These are phyloP conservation scores for Podila verticillata DNA, from an alignment of 192 early-diverging fungal species.

Conservation along the genomic window DNA sequence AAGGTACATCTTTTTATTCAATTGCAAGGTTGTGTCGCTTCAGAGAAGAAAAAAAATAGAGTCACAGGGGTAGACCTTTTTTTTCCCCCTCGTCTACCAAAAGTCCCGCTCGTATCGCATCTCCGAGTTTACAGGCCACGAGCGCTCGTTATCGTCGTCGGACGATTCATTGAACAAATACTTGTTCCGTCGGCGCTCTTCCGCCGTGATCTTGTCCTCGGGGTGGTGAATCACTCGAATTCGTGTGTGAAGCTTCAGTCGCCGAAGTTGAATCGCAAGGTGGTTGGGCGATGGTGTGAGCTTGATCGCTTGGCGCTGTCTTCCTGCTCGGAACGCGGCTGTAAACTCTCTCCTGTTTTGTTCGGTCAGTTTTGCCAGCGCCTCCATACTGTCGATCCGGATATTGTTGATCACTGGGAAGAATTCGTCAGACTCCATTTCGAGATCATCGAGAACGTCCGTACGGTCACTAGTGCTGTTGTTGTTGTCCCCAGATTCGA, in stretches of 20 bases:
- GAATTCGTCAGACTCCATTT: too few species aligned
- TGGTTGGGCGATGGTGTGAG: neutral
- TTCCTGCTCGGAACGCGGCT: too few species aligned
- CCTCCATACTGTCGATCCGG: neutral
- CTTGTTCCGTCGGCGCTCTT: slow-evolving; percentile 8
- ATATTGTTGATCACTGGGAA: neutral
- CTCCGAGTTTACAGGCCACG: neutral
- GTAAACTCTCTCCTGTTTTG: too few species aligned
- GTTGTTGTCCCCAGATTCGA: too few species aligned
- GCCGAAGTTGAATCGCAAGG: slow-evolving; percentile 10
- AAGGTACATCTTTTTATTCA: too few species aligned
- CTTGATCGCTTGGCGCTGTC: neutral
- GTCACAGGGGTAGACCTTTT: too few species aligned
- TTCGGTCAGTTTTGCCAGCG: neutral
- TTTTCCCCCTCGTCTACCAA: too few species aligned
- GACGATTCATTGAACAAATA: slow-evolving; percentile 12
- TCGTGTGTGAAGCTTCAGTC: slow-evolving; percentile 20
- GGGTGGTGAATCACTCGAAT: slow-evolving; percentile 29
- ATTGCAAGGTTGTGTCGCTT: too few species aligned
- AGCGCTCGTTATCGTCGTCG: slow-evolving; percentile 18
- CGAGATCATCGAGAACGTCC: neutral
- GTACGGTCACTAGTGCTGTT: too few species aligned
- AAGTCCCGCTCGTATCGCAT: too few species aligned
- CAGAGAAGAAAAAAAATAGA: too few species aligned
- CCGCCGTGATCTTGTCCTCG: slow-evolving; percentile 9